A percentile compares a stretch with the other conserved stretches of the same genome.
Conservation (phyloP, 2,329 filamentous ascomycete species). For the Penicillium italicum region DNA sequence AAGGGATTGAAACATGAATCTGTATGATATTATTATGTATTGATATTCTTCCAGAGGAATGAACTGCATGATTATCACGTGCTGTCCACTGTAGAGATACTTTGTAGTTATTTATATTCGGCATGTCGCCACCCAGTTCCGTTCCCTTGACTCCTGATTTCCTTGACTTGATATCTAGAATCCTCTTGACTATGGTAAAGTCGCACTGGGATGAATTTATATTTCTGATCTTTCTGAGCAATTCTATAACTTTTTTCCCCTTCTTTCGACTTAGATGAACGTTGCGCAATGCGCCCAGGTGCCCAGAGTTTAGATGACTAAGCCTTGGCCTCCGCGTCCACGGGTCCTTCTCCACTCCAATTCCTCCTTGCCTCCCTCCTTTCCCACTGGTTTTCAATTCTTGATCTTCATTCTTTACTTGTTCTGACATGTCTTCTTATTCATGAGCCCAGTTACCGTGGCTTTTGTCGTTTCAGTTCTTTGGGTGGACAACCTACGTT, state of each 20-base stretch:
- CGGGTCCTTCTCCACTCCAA: constrained; percentile 19
- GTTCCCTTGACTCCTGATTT: background rate
- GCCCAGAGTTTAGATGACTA: constrained; percentile 18
- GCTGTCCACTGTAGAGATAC: background rate
- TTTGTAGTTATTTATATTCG: background rate
- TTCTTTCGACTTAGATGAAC: background rate
- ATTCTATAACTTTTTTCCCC: background rate
- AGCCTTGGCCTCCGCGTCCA: constrained; percentile 17
- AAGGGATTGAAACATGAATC: background rate
- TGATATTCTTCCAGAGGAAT: background rate
- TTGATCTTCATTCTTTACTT: background rate
- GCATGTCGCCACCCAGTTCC: background rate
- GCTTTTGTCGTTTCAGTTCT: constrained; percentile 18
- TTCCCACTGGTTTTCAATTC: constrained; percentile 5
- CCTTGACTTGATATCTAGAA: background rate
- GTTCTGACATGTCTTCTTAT: constrained; percentile 17
- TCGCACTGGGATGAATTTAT: background rate
- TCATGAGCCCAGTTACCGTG: constrained; percentile 17
- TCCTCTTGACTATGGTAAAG: background rate
- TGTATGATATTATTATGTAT: background rate
- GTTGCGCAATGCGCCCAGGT: background rate
- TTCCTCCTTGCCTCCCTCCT: constrained; percentile 14
- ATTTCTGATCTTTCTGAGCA: background rate
- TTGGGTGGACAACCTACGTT: constrained; percentile 25
- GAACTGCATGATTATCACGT: background rate